Percentiles rank a stretch among this genome's conserved stretches.
These are phyloP conservation scores for Suillus ampliporus DNA, from an alignment of 768 basidiomycete genomes.

Conservation along the genomic window DNA sequence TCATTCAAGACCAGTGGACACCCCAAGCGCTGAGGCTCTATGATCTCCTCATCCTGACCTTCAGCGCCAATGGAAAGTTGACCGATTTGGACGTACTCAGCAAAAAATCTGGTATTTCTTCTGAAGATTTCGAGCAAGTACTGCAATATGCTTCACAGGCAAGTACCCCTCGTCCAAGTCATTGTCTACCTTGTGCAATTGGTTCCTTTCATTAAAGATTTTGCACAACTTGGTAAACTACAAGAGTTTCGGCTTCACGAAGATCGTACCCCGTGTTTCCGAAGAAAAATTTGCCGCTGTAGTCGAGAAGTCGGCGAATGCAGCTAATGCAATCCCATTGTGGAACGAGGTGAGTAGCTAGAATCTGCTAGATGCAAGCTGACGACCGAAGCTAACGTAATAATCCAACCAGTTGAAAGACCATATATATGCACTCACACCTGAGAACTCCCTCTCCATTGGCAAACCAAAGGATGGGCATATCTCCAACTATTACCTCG, in stretches of 20 bases:
- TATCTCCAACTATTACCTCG: slow-evolving; percentile 85
- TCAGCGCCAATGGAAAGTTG: slow-evolving; percentile 64
- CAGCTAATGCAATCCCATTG: slow-evolving; percentile 55
- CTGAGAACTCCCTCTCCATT: slow-evolving; percentile 73
- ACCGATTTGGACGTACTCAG: slow-evolving; percentile 61
- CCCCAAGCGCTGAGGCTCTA: slow-evolving; percentile 69
- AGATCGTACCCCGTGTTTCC: slow-evolving; percentile 78
- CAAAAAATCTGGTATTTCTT: slow-evolving; percentile 54
- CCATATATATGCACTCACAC: slow-evolving; percentile 71
- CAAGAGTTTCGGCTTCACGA: slow-evolving; percentile 84
- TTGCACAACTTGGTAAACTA: slow-evolving; percentile 64
- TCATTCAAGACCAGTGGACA: slow-evolving; percentile 88
- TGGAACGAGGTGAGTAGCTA: slow-evolving; percentile 61
- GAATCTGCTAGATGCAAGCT: background rate
- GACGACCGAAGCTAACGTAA: slow-evolving; percentile 2
- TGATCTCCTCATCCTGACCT: slow-evolving; percentile 72
- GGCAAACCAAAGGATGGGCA: slow-evolving; percentile 83
- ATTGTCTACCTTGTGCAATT: background rate
- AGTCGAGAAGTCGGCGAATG: slow-evolving; percentile 64
- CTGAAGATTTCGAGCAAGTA: slow-evolving; percentile 70
- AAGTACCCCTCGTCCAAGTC: background rate
- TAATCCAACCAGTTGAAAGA: slow-evolving; percentile 59
- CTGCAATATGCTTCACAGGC: slow-evolving; percentile 81
- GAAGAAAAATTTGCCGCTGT: slow-evolving; percentile 66
- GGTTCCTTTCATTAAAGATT: slow-evolving; percentile 28